These are phyloP conservation scores for Penicillium decumbens DNA, from an alignment of 2,329 filamentous ascomycete species.

Conservation along the genomic window DNA sequence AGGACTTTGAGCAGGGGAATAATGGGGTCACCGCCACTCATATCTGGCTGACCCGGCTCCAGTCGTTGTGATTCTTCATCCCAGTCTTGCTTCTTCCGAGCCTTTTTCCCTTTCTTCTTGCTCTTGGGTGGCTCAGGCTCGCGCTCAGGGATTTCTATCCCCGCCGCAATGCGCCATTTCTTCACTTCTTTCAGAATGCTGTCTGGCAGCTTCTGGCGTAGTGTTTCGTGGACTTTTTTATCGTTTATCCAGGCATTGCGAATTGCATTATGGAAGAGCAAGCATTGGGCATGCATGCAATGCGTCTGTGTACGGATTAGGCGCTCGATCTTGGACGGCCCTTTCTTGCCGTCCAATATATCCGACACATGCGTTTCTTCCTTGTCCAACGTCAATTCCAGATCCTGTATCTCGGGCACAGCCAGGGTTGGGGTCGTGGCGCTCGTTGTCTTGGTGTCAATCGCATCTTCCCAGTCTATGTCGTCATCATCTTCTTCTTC, in stretches of 20 bases:
- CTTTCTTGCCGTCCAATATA: conserved; percentile 66
- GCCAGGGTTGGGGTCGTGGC: conserved; percentile 36
- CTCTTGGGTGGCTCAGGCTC: conserved; percentile 41
- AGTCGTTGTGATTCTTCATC: conserved; percentile 62
- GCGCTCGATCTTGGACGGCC: conserved; percentile 77
- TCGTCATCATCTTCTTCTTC: conserved; percentile 54
- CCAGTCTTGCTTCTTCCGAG: conserved; percentile 61
- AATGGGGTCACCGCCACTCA: conserved; percentile 78
- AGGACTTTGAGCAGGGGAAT: conserved; percentile 70
- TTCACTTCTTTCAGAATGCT: conserved; percentile 68
- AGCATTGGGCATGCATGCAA: conserved; percentile 77
- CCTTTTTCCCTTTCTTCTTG: conserved; percentile 40
- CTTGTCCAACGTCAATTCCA: conserved; percentile 65
- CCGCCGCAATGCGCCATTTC: conserved; percentile 66
- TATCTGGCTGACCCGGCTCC: conserved; percentile 66
- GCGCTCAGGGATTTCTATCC: conserved; percentile 48
- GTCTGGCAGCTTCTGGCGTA: conserved; percentile 68
- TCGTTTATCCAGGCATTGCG: conserved; percentile 83
- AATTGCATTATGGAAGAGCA: conserved; percentile 85
- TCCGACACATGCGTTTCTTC: conserved; percentile 57
- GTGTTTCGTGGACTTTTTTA: conserved; percentile 64
- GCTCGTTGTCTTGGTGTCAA: conserved; percentile 39
- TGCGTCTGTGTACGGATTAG: conserved; percentile 74
- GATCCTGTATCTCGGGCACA: conserved; percentile 57
- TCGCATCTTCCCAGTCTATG: conserved; percentile 57